phyloP scores from a whole-genome alignment of 106 monocot genomes.

The Apostasia shenzhenica region DNA sequence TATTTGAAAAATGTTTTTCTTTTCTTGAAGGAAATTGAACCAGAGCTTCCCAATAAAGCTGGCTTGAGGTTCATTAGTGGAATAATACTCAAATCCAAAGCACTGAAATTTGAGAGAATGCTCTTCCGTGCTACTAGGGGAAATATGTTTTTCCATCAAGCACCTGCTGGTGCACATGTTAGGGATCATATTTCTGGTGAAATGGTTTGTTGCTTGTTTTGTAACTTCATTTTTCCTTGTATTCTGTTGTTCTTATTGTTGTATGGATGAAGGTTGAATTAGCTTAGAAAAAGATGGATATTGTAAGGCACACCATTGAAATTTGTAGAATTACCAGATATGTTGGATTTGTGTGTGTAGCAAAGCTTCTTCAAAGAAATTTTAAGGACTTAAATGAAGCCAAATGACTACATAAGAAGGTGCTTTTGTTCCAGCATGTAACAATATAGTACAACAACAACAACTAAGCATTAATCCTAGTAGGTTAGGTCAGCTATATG shows the following conservation, averaged over 20 bases:
- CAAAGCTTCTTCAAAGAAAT: too few species aligned
- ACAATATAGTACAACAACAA: too few species aligned
- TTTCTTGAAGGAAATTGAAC: slow-evolving; percentile 45
- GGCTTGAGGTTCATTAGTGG: slow-evolving; percentile 95
- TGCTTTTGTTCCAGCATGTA: too few species aligned
- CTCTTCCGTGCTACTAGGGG: slow-evolving; percentile 98
- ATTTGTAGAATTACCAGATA: too few species aligned
- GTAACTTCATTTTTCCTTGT: background rate
- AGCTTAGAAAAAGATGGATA: too few species aligned
- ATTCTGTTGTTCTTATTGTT: background rate
- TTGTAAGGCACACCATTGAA: too few species aligned
- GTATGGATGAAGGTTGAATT: background rate
- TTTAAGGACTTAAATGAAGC: too few species aligned
- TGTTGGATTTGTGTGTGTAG: too few species aligned
- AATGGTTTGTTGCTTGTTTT: slow-evolving; percentile 42
- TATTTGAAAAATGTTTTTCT: too few species aligned
- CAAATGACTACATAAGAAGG: too few species aligned
- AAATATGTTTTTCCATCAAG: slow-evolving; percentile 97
- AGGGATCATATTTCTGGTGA: slow-evolving; percentile 82
- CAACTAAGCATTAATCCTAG: too few species aligned
- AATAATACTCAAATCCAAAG: slow-evolving; percentile 84
- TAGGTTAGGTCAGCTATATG: too few species aligned
- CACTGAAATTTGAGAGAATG: slow-evolving; percentile 86
- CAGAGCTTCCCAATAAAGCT: slow-evolving; percentile 50
- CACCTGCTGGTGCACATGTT: slow-evolving; percentile 83